These are phyloP conservation scores for Boletus pseudopeckii DNA, from an alignment of 768 basidiomycete species.

Conservation along the genomic window DNA sequence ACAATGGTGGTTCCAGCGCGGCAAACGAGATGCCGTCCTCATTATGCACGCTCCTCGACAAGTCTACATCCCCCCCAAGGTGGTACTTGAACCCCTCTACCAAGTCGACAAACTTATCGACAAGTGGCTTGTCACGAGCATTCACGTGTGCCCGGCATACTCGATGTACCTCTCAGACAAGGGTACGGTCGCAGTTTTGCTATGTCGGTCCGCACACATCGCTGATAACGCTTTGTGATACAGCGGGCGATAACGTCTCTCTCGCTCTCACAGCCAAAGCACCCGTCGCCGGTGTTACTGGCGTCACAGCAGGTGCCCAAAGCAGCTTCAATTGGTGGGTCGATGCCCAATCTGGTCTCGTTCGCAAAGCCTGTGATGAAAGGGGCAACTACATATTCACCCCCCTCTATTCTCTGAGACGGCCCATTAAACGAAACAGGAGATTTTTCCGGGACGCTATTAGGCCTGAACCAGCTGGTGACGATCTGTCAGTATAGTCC, in stretches of 20 bases:
- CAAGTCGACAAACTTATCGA: conserved; percentile 23
- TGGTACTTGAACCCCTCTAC: conserved; percentile 26
- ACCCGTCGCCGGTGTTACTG: not conserved
- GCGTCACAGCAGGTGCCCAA: not conserved
- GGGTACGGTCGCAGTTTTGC: conserved; percentile 1
- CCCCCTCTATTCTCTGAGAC: conserved; percentile 18
- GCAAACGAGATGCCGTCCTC: conserved; percentile 31
- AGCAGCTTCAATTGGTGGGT: conserved; percentile 16
- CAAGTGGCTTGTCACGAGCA: conserved; percentile 32
- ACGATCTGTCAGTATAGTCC: conserved; percentile 17
- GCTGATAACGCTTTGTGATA: not conserved
- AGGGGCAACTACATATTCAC: conserved; percentile 17
- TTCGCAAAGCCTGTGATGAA: conserved; percentile 20
- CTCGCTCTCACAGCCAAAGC: conserved; percentile 19
- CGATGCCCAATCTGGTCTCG: conserved; percentile 12
- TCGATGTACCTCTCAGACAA: conserved; percentile 33
- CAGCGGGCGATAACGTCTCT: conserved; percentile 22
- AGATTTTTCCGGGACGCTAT: conserved; percentile 17
- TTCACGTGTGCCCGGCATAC: conserved; percentile 29
- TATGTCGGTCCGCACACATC: not conserved
- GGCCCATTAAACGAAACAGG: conserved; percentile 6
- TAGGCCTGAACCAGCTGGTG: conserved; percentile 9
- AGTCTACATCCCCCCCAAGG: conserved; percentile 14
- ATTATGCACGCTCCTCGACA: conserved; percentile 31
- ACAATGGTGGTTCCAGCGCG: conserved; percentile 28